Percentiles rank a stretch among this genome's conserved stretches.
phyloP scores from a whole-genome alignment of 768 basidiomycete species.

The Crassisporium funariophilum region DNA sequence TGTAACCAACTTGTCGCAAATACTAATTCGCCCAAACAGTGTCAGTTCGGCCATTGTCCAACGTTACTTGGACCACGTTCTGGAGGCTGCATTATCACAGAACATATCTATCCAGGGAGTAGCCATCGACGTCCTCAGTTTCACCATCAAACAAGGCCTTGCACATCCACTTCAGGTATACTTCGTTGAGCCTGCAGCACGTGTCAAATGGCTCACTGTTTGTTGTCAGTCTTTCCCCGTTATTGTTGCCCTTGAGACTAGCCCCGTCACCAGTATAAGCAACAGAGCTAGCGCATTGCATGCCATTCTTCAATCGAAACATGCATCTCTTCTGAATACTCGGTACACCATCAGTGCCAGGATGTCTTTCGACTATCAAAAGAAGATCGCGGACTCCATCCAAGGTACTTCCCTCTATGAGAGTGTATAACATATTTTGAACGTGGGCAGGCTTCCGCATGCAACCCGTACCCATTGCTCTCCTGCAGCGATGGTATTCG shows the following conservation, averaged over 20 bases:
- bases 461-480: conserved; percentile 65
- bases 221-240: conserved; percentile 78
- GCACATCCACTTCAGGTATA: conserved; percentile 90
- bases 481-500: conserved; percentile 89
- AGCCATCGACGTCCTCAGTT: conserved; percentile 89
- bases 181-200: background rate
- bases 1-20: too few species aligned
- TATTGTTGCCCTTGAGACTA: conserved; percentile 92
- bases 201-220: background rate
- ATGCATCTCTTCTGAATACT: conserved; percentile 85
- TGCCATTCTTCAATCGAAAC: conserved; percentile 81
- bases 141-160: conserved; percentile 93
- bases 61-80: conserved; percentile 81
- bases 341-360: conserved; percentile 81
- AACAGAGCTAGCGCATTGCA: conserved; percentile 82
- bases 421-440: background rate
- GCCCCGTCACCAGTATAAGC: conserved; percentile 58
- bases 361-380: conserved; percentile 84
- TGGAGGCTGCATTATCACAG: conserved; percentile 77
- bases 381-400: conserved; percentile 50
- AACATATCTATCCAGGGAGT: conserved; percentile 72
- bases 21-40: too few species aligned
- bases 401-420: conserved; percentile 53
- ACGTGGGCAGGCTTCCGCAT: conserved; percentile 59
- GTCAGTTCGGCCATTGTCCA: conserved; percentile 95